phyloP scores from a whole-genome alignment of 805 yeast genomes.

The Kodamaea hsintzibuensis region DNA sequence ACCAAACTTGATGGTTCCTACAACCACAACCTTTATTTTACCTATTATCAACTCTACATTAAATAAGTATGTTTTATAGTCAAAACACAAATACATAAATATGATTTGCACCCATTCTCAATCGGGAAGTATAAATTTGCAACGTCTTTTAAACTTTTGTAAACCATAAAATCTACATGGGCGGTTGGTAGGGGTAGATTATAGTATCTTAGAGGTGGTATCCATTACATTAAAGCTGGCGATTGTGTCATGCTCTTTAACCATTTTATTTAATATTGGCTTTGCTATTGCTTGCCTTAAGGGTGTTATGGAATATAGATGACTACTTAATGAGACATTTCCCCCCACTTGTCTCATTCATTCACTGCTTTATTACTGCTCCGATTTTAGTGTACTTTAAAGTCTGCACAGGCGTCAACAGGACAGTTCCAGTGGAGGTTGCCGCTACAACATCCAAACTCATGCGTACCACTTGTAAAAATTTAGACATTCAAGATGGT shows the following conservation, averaged over 20 bases:
- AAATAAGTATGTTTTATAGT: not conserved
- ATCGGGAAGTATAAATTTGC: slow-evolving; percentile 1
- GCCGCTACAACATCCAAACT: not conserved
- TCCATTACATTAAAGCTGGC: not conserved
- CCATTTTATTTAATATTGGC: not conserved
- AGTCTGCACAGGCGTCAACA: not conserved
- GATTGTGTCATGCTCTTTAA: not conserved
- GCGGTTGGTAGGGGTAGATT: slow-evolving; percentile 3
- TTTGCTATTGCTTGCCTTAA: not conserved
- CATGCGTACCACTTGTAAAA: not conserved
- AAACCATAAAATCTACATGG: not conserved
- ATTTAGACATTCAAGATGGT: not conserved
- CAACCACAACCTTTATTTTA: not conserved
- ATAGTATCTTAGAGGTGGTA: not conserved
- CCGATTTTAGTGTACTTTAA: too few species aligned
- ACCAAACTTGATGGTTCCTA: not conserved
- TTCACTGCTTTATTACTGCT: not conserved
- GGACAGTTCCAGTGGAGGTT: not conserved
- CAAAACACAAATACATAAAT: not conserved
- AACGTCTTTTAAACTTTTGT: not conserved
- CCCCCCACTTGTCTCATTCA: not conserved
- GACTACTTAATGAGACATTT: not conserved
- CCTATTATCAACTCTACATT: not conserved
- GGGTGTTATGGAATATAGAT: not conserved
- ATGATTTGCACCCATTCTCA: not conserved